Evolutionary conservation across 768 basidiomycete genomes (phyloP).

Genomic region (Tubosaeta sp.): DNA sequence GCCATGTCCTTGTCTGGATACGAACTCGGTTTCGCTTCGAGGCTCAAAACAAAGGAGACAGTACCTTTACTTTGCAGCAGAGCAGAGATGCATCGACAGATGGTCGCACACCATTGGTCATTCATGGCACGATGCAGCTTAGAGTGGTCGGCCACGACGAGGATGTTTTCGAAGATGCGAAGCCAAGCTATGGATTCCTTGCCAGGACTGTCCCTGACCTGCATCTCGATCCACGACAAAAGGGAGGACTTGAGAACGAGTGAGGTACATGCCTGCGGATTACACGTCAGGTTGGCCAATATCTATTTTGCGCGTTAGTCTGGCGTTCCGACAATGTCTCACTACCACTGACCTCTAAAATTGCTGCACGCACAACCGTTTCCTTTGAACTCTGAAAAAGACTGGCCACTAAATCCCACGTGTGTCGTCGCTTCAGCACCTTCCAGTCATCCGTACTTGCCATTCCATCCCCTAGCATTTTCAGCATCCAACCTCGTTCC

Average conservation of each 20-base stretch:
- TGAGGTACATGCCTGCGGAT: conserved; percentile 62
- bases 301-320: conserved; percentile 40
- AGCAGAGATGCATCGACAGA: conserved; percentile 47
- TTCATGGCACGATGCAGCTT: conserved; percentile 53
- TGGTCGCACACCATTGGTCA: conserved; percentile 56
- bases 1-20: conserved; percentile 16
- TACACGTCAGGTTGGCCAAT: conserved; percentile 69
- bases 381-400: conserved; percentile 71
- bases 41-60: too few species aligned
- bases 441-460: conserved; percentile 74
- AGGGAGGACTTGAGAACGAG: conserved; percentile 69
- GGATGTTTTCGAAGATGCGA: conserved; percentile 61
- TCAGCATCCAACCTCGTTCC: conserved; percentile 86
- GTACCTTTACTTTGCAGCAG: conserved; percentile 16
- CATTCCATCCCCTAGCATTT: conserved; percentile 80
- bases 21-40: background rate
- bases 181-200: conserved; percentile 56
- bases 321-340: background rate
- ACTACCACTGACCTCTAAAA: conserved; percentile 57
- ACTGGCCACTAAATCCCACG: conserved; percentile 84
- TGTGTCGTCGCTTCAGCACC: conserved; percentile 73
- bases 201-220: conserved; percentile 34
- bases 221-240: conserved; percentile 81
- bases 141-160: conserved; percentile 42
- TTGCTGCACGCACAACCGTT: conserved; percentile 44